Evolutionary conservation across 139 green algal species (phyloP), one percentile per base, ranked within the genome.

Genomic region (Monoraphidium neglectum): DNA sequence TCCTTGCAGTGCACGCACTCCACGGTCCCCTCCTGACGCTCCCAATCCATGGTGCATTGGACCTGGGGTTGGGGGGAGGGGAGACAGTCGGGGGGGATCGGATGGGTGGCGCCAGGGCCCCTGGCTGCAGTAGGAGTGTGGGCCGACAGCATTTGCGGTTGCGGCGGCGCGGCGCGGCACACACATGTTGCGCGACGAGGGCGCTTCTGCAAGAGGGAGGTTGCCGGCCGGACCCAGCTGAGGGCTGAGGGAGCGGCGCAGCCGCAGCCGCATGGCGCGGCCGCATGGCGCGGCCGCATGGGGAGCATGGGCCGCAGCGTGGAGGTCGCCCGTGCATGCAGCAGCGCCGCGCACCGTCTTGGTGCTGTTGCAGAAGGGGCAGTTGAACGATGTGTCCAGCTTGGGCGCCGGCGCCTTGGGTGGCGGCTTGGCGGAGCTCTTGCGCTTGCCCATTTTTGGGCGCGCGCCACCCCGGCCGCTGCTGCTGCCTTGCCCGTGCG

Each of bases 371-470:
- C 86, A 90, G 70, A 90, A 90, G 16, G 86, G 86, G 73, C 86
- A 90, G 36, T 83, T 86, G 76, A 90, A 90, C 33, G 73, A 43
- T 8, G 71, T 79, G 30, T 88, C 86, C 28, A 90, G 68, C 80
- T 86, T 90, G 23, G 80, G 26, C 16, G 74, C 80, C 63, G 73
- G 62, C 69, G 84, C 84, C 49, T 90, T 90, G 6, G 85, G 73
- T 38, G 85, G 85, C 1, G 85, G 71, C 76, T 87, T 87, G 23
- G 73, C 61, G 43, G 51, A 69, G 74, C 68, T 77, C 51, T 87
- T 90, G 21, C 85, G 74, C 77, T 90, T 90, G 33, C 85, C 85
- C 85, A 87, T 87, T 51, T n/a, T n/a, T n/a, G n/a, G n/a, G n/a
- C n/a, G n/a, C n/a, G n/a, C n/a, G n/a, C n/a, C n/a, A n/a, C n/a